Evolutionary conservation across 2,329 filamentous ascomycete species (phyloP).

Genomic region (Malbranchea zuffiana): DNA sequence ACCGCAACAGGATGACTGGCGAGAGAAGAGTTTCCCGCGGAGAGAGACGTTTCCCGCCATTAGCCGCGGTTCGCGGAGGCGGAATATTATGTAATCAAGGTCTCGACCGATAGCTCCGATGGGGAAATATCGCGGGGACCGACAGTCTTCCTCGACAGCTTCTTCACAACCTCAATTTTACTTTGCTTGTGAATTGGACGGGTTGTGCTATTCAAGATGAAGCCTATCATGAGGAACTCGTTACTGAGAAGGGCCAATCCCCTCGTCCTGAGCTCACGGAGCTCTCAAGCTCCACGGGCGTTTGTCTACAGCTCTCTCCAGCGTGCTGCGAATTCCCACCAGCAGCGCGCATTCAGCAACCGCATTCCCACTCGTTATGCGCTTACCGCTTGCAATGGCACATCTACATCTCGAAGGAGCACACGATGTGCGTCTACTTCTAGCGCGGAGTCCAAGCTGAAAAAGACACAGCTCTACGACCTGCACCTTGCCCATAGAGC

Average conservation of each 20-base stretch:
- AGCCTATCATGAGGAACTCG: slow-evolving; percentile 19
- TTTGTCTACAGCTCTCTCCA: slow-evolving; percentile 24
- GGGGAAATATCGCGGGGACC: too few relatives aligned
- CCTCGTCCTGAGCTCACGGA: slow-evolving; percentile 20
- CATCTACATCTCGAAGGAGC: slow-evolving; percentile 12
- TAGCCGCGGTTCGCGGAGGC: too few relatives aligned
- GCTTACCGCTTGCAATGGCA: not conserved
- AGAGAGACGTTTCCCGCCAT: too few relatives aligned
- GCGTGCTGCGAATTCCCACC: slow-evolving; percentile 9
- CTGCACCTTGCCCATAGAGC: slow-evolving; percentile 66
- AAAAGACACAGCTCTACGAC: slow-evolving; percentile 62
- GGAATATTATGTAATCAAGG: too few relatives aligned
- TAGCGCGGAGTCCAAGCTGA: slow-evolving; percentile 18
- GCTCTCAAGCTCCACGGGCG: slow-evolving; percentile 19
- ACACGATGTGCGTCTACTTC: slow-evolving; percentile 27
- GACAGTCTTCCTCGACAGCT: too few relatives aligned
- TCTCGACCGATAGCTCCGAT: too few relatives aligned
- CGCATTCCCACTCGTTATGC: slow-evolving; percentile 9
- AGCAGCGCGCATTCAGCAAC: slow-evolving; percentile 5
- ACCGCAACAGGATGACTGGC: too few relatives aligned
- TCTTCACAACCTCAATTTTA: too few relatives aligned
- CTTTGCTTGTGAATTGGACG: not conserved
- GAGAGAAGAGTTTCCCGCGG: too few relatives aligned
- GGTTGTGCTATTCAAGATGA: slow-evolving; percentile 8
- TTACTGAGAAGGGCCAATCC: slow-evolving; percentile 24